Percentiles rank a stretch among this genome's conserved stretches.
Conservation (phyloP, 2,329 filamentous ascomycete genomes). For the Atkinsonella hypoxylon region DNA sequence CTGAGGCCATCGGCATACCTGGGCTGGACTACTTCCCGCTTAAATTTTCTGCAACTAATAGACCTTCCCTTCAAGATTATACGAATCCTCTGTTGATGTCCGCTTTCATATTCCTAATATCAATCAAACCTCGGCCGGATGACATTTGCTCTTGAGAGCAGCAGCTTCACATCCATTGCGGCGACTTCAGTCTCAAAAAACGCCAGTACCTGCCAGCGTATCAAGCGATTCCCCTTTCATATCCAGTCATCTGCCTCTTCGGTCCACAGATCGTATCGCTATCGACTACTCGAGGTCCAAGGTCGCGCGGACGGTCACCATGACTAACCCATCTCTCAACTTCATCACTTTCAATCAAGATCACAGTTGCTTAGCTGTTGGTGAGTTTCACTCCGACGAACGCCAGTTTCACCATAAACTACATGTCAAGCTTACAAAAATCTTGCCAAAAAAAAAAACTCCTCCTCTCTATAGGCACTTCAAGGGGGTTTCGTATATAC, state of each 20-base stretch:
- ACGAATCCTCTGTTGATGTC: too few species aligned
- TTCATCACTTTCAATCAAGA: conserved; percentile 99
- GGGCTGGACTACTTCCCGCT: not conserved
- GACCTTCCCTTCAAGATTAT: not conserved
- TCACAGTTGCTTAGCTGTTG: conserved; percentile 91
- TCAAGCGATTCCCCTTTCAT: not conserved
- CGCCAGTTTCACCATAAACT: not conserved
- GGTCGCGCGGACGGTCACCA: conserved; percentile 23
- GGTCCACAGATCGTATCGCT: not conserved
- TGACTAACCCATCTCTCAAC: conserved; percentile 70
- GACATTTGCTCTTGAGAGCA: not conserved
- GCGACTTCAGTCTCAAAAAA: not conserved
- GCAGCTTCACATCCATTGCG: not conserved
- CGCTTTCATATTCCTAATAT: too few species aligned
- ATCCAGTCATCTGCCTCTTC: not conserved
- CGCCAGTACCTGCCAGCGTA: not conserved
- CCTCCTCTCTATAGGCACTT: conserved; percentile 52
- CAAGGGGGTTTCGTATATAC: conserved; percentile 90
- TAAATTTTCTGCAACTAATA: not conserved
- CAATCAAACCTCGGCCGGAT: not conserved
- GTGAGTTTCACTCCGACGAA: conserved; percentile 35
- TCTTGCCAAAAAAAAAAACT: not conserved
- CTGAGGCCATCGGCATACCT: not conserved
- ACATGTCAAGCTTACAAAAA: conserved; percentile 1
- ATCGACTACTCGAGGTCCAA: not conserved